Conservation (phyloP, 192 early-diverging fungal species). For the Rhizoclosmatium globosum region DNA sequence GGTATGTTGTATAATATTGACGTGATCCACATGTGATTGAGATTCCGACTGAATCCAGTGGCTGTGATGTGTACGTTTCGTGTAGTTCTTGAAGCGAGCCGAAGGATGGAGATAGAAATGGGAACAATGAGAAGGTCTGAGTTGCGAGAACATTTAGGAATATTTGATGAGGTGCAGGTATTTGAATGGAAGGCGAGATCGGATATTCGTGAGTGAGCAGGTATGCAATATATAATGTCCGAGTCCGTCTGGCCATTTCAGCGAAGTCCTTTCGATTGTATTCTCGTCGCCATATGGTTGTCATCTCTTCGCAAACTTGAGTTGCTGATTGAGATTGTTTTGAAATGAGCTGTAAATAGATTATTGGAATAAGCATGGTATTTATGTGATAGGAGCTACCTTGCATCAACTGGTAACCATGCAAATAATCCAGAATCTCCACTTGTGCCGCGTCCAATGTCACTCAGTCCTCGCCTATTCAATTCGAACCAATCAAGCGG, state of each 20-base stretch:
- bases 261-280: slow-evolving; percentile 9
- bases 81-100: background rate
- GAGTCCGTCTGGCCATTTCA: background rate
- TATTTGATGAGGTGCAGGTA: background rate
- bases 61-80: background rate
- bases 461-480: no score
- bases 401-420: background rate
- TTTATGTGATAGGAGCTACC: background rate
- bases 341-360: background rate
- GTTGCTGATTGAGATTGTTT: background rate
- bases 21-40: slow-evolving; percentile 17
- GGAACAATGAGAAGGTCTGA: background rate
- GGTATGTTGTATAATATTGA: slow-evolving; percentile 1
- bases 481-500: no score
- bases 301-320: background rate
- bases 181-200: background rate
- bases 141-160: background rate
- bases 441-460: background rate
- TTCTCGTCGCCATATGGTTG: no score
- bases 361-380: background rate
- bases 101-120: background rate
- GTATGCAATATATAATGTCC: slow-evolving; percentile 19
- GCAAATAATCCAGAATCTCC: background rate
- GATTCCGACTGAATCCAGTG: slow-evolving; percentile 1
- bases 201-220: background rate